These are phyloP conservation scores for Acrodontium crateriforme DNA, from an alignment of 2,329 filamentous ascomycete species.

Conservation along the genomic window DNA sequence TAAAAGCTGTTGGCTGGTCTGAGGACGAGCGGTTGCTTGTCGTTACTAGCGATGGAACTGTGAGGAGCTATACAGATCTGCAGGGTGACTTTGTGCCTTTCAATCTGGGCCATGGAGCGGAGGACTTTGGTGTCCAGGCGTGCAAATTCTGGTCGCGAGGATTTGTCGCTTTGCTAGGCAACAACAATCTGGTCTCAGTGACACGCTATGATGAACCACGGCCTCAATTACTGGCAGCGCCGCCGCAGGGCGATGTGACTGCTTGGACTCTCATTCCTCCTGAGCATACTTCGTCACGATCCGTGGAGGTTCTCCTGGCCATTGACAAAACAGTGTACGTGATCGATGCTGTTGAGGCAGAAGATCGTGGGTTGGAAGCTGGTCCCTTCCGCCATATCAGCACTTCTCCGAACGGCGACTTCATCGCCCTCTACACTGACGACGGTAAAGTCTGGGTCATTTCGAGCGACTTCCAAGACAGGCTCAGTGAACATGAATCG, in stretches of 20 bases:
- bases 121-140: slow-evolving; percentile 74
- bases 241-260: slow-evolving; percentile 65
- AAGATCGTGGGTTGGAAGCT: slow-evolving; percentile 80
- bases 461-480: slow-evolving; percentile 85
- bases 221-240: slow-evolving; percentile 63
- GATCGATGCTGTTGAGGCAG: slow-evolving; percentile 76
- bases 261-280: slow-evolving; percentile 86
- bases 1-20: slow-evolving; percentile 88
- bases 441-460: slow-evolving; percentile 84
- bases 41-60: slow-evolving; percentile 76
- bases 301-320: slow-evolving; percentile 82
- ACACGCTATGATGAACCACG: slow-evolving; percentile 81
- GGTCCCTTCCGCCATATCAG: slow-evolving; percentile 84
- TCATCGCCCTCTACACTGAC: slow-evolving; percentile 73
- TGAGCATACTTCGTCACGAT: slow-evolving; percentile 74
- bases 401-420: slow-evolving; percentile 82
- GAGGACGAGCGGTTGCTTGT: slow-evolving; percentile 87
- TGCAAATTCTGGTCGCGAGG: slow-evolving; percentile 85
- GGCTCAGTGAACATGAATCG: slow-evolving; percentile 83
- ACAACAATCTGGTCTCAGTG: slow-evolving; percentile 79
- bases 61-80: slow-evolving; percentile 81
- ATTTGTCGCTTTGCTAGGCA: slow-evolving; percentile 82
- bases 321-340: slow-evolving; percentile 74
- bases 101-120: slow-evolving; percentile 73
- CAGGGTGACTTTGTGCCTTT: slow-evolving; percentile 93